A percentile compares a stretch with the other conserved stretches of the same genome.
phyloP scores from a whole-genome alignment of 2,329 filamentous ascomycete genomes.

The Fusarium nygamai region DNA sequence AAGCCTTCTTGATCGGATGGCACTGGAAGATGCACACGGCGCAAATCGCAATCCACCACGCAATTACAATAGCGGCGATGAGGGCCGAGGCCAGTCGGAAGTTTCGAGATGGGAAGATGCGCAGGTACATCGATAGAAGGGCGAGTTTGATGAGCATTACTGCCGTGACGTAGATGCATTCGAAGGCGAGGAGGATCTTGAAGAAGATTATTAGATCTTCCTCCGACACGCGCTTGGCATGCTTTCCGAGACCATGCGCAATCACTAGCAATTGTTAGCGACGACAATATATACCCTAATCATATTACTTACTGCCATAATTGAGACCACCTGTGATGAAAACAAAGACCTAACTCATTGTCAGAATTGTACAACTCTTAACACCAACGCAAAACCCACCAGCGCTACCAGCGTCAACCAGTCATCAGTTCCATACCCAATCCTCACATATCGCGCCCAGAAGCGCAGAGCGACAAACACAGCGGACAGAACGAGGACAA shows the following conservation, averaged over 20 bases:
- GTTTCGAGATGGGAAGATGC: slow-evolving; percentile 19
- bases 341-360: slow-evolving; percentile 3
- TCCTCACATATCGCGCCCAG: slow-evolving; percentile 15
- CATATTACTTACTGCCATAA: slow-evolving; percentile 14
- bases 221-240: not conserved
- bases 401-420: slow-evolving; percentile 21
- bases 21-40: slow-evolving; percentile 31
- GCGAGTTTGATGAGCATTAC: slow-evolving; percentile 31
- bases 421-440: slow-evolving; percentile 17
- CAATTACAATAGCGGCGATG: slow-evolving; percentile 8
- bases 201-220: slow-evolving; percentile 9
- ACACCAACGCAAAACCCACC: not conserved
- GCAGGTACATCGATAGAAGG: slow-evolving; percentile 22
- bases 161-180: slow-evolving; percentile 23
- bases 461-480: slow-evolving; percentile 16
- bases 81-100: slow-evolving; percentile 7
- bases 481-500: not conserved
- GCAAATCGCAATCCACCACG: slow-evolving; percentile 30
- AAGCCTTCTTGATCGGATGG: slow-evolving; percentile 14
- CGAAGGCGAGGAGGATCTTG: slow-evolving; percentile 27
- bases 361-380: not conserved
- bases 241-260: slow-evolving; percentile 21
- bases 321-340: slow-evolving; percentile 23
- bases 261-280: slow-evolving; percentile 18
- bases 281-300: fast-evolving